Conservation (phyloP, 306 rosid genomes). For the Citrullus colocynthis region DNA sequence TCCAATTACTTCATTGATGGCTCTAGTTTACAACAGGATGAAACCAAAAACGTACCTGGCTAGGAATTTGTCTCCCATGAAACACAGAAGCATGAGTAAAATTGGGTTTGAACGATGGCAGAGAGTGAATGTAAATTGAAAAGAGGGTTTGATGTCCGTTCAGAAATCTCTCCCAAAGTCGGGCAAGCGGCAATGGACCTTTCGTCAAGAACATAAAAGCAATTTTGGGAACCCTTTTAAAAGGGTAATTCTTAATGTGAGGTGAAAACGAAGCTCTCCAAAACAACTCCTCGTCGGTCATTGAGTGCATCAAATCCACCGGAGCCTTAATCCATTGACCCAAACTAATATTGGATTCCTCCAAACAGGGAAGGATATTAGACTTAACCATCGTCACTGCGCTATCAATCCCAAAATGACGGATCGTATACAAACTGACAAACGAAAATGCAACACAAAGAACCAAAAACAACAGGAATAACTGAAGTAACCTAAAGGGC, state of each 20-base stretch:
- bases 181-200: constrained; percentile 84
- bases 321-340: constrained; percentile 59
- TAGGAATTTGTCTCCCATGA: constrained; percentile 69
- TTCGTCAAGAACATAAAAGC: constrained; percentile 94
- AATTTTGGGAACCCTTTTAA: constrained; percentile 64
- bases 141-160: constrained; percentile 48
- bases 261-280: constrained; percentile 83
- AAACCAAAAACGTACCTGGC: constrained; percentile 45
- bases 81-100: constrained; percentile 53
- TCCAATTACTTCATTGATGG: background rate
- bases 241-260: constrained; percentile 51
- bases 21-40: background rate
- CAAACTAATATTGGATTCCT: constrained; percentile 31
- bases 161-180: constrained; percentile 93
- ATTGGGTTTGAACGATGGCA: constrained; percentile 55
- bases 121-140: constrained; percentile 71
- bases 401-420: constrained; percentile 54
- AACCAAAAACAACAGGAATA: constrained; percentile 49
- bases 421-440: constrained; percentile 53
- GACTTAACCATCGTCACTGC: constrained; percentile 35
- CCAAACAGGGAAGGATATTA: constrained; percentile 52
- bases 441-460: constrained; percentile 51
- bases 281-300: constrained; percentile 60
- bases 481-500: constrained; percentile 46
- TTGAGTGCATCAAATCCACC: constrained; percentile 41